phyloP scores from a whole-genome alignment of 2,329 filamentous ascomycete genomes.

The Seiridium cupressi region DNA sequence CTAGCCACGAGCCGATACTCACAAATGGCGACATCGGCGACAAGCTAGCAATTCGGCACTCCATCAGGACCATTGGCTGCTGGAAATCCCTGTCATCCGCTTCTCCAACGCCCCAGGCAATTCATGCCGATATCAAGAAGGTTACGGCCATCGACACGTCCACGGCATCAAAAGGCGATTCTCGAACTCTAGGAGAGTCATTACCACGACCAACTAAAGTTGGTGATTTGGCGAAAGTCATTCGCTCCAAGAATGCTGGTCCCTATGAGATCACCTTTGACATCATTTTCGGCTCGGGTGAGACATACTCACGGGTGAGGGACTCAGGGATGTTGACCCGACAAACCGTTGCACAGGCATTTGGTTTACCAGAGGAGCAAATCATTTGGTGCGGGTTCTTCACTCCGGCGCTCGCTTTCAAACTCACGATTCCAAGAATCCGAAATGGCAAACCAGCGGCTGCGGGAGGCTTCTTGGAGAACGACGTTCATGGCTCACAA shows the following conservation, averaged over 20 bases:
- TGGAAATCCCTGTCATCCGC: not conserved
- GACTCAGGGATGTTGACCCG: conserved; percentile 31
- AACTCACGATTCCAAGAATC: conserved; percentile 36
- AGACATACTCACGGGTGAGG: conserved; percentile 33
- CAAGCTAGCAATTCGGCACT: not conserved
- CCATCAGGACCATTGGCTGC: not conserved
- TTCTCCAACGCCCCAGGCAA: not conserved
- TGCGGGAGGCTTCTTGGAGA: conserved; percentile 28
- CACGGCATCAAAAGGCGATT: conserved; percentile 5
- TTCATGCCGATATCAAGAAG: not conserved
- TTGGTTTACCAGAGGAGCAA: conserved; percentile 22
- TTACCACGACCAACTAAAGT: conserved; percentile 2
- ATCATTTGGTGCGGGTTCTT: conserved; percentile 39
- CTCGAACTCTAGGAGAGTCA: not conserved
- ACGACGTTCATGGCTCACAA: conserved; percentile 28
- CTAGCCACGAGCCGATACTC: not conserved
- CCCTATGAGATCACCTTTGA: conserved; percentile 42
- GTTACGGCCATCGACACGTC: too few relatives aligned
- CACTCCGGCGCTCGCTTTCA: conserved; percentile 45
- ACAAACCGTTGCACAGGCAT: conserved; percentile 30
- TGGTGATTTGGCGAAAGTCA: conserved; percentile 36
- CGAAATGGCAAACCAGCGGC: conserved; percentile 14
- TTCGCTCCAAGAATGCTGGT: conserved; percentile 43
- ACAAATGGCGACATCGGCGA: not conserved
- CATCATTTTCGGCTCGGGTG: conserved; percentile 38